Evolutionary conservation across 2,329 filamentous ascomycete genomes (phyloP).

Genomic region (Ophidiomyces ophidiicola): DNA sequence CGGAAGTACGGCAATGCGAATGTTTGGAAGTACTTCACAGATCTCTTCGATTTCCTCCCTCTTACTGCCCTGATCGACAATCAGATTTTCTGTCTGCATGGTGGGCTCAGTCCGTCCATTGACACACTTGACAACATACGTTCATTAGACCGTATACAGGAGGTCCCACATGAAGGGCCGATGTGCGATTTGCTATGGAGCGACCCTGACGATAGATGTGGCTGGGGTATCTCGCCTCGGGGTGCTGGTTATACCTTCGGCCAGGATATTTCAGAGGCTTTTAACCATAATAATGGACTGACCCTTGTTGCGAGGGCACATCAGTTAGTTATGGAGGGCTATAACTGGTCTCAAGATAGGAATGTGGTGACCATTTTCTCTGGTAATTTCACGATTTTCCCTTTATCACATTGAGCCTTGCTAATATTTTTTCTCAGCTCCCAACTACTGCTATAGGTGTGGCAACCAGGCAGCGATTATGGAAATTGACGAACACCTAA

Average conservation of each 20-base stretch:
- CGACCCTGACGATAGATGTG: slow-evolving; percentile 59
- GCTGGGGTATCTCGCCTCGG: slow-evolving; percentile 57
- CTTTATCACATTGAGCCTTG: neutral
- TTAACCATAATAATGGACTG: slow-evolving; percentile 64
- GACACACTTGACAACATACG: slow-evolving; percentile 63
- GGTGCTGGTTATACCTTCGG: slow-evolving; percentile 55
- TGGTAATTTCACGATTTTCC: slow-evolving; percentile 2
- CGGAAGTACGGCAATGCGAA: slow-evolving; percentile 67
- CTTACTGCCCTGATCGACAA: slow-evolving; percentile 62
- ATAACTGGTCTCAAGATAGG: slow-evolving; percentile 87
- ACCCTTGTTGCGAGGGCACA: slow-evolving; percentile 61
- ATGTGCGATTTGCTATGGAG: slow-evolving; percentile 69
- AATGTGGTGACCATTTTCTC: slow-evolving; percentile 69
- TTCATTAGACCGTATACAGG: slow-evolving; percentile 60
- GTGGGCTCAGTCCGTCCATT: slow-evolving; percentile 60
- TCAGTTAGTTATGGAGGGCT: slow-evolving; percentile 65
- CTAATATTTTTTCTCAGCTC: slow-evolving; percentile 52
- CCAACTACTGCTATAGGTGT: slow-evolving; percentile 95
- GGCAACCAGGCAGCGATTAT: slow-evolving; percentile 99
- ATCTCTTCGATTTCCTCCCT: slow-evolving; percentile 66
- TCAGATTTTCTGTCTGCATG: slow-evolving; percentile 61
- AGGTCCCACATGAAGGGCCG: slow-evolving; percentile 64
- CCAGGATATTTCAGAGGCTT: slow-evolving; percentile 62
- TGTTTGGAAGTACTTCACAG: slow-evolving; percentile 68
- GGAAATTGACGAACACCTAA: slow-evolving; percentile 98